phyloP scores from a whole-genome alignment of 805 yeast species.

The Lipomyces spencermartinsiae region DNA sequence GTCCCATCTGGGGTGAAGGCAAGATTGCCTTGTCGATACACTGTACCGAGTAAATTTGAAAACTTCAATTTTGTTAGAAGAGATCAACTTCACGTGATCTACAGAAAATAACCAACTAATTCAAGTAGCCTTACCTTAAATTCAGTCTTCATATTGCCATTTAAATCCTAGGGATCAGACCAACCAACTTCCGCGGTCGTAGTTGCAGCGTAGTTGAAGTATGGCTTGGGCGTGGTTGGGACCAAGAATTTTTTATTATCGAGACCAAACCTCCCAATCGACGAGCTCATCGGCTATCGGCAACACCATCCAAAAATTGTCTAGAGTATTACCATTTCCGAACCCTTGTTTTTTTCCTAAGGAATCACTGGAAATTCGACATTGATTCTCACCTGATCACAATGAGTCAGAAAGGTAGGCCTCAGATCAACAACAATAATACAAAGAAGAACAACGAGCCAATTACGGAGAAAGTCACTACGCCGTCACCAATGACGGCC shows the following conservation, averaged over 20 bases:
- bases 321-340: not conserved
- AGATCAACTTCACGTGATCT: conserved; percentile 10
- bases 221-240: not conserved
- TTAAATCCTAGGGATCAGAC: not conserved
- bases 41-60: conserved; percentile 90
- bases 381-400: not conserved
- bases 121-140: conserved; percentile 49
- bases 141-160: conserved; percentile 74
- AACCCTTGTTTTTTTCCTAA: no score
- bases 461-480: conserved; percentile 8
- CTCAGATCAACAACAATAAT: not conserved
- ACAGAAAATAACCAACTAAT: not conserved
- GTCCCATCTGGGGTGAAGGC: conserved; percentile 87
- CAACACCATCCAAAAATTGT: not conserved
- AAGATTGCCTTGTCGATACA: conserved; percentile 90
- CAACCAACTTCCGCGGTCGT: not conserved
- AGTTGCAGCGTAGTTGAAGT: not conserved
- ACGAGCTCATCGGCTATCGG: not conserved
- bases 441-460: conserved; percentile 6
- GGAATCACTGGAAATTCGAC: not conserved
- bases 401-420: not conserved
- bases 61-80: conserved; percentile 55
- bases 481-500: conserved; percentile 16
- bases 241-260: not conserved
- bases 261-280: not conserved